phyloP scores from a whole-genome alignment of 805 yeast genomes.

The Yarrowia divulgata region DNA sequence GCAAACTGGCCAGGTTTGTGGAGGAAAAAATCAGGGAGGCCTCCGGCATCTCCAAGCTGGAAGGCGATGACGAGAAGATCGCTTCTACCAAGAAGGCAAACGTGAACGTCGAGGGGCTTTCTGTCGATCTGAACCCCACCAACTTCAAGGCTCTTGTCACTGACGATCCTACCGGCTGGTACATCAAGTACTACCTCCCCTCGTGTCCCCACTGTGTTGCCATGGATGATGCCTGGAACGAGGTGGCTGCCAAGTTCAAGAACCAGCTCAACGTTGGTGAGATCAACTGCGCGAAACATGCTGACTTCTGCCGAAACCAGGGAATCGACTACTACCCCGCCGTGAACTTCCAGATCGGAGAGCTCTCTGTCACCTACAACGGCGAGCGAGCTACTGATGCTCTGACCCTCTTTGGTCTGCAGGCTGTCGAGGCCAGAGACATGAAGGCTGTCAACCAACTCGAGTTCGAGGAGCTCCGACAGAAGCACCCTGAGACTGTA shows the following conservation, averaged over 20 bases:
- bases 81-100: constrained; percentile 38
- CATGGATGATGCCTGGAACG: constrained; percentile 52
- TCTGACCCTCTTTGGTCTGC: constrained; percentile 46
- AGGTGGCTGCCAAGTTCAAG: constrained; percentile 49
- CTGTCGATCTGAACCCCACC: constrained; percentile 47
- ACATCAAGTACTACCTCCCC: constrained; percentile 54
- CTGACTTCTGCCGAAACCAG: constrained; percentile 49
- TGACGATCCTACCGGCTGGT: constrained; percentile 52
- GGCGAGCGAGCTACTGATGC: constrained; percentile 43
- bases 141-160: constrained; percentile 51
- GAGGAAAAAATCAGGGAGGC: constrained; percentile 21
- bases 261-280: constrained; percentile 53
- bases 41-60: constrained; percentile 26
- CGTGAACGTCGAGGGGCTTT: constrained; percentile 51
- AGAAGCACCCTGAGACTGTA: constrained; percentile 45
- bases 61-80: constrained; percentile 36
- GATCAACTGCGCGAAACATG: constrained; percentile 52
- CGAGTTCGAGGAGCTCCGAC: constrained; percentile 49
- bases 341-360: constrained; percentile 41
- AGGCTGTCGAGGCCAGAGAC: constrained; percentile 49
- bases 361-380: constrained; percentile 42
- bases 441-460: constrained; percentile 46
- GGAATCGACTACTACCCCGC: constrained; percentile 47
- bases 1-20: constrained; percentile 39
- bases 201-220: constrained; percentile 52